These are phyloP conservation scores for Solioccasus polychromus DNA, from an alignment of 768 basidiomycete species.

Conservation along the genomic window DNA sequence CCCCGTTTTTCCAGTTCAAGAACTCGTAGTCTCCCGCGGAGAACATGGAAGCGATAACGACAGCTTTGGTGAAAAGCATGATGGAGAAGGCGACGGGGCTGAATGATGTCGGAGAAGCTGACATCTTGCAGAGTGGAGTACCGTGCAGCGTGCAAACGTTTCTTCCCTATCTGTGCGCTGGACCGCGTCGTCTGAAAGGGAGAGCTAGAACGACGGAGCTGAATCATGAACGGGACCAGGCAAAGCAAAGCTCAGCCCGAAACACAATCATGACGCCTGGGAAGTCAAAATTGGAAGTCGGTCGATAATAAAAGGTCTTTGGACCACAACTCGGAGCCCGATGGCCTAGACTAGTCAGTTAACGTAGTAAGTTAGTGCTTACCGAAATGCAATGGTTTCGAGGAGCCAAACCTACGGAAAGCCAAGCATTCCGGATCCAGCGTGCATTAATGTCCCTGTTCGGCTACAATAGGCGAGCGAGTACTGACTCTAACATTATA, in stretches of 20 bases:
- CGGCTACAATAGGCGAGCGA: too few species aligned
- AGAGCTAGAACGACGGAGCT: background rate
- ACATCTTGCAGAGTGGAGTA: conserved; percentile 13
- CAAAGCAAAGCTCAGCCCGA: conserved; percentile 1
- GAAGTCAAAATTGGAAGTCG: background rate
- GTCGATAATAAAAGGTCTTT: background rate
- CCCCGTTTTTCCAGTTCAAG: conserved; percentile 12
- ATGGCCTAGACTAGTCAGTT: too few species aligned
- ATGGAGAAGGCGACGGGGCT: conserved; percentile 11
- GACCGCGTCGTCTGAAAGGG: background rate
- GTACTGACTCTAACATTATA: too few species aligned
- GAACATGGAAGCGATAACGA: conserved; percentile 18
- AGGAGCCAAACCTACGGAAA: too few species aligned
- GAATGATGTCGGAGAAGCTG: conserved; percentile 10
- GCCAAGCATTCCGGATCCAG: too few species aligned
- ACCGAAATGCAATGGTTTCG: too few species aligned
- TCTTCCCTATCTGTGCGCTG: background rate
- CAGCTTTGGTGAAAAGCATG: conserved; percentile 21
- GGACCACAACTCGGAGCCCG: too few species aligned
- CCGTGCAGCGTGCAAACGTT: background rate
- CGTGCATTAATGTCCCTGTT: too few species aligned
- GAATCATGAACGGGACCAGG: conserved; percentile 5
- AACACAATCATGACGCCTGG: conserved; percentile 8
- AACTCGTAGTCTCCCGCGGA: conserved; percentile 19
- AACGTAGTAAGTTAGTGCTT: too few species aligned